Evolutionary conservation across 495 filamentous ascomycete genomes (phyloP).

Genomic region (Xylaria nigripes): DNA sequence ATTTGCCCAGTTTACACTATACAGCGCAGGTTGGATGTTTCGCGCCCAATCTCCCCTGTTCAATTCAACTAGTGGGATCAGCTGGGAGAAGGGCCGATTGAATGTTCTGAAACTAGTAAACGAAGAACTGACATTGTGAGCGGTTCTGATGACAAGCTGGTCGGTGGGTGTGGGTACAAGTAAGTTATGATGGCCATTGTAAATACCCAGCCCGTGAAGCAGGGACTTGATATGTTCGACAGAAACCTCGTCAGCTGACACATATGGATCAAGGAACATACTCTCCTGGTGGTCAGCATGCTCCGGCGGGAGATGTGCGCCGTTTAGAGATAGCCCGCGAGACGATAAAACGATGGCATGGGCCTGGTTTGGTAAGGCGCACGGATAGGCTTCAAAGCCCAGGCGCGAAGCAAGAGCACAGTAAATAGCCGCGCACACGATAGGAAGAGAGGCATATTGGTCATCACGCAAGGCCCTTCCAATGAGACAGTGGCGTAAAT

Average conservation of each 20-base stretch:
- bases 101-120: conserved; percentile 31
- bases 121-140: conserved; percentile 64
- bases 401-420: conserved; percentile 43
- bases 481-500: conserved; percentile 77
- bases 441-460: conserved; percentile 63
- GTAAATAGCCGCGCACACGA: conserved; percentile 60
- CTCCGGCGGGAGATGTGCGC: conserved; percentile 21
- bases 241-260: conserved; percentile 57
- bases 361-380: conserved; percentile 72
- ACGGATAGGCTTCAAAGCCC: conserved; percentile 62
- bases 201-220: conserved; percentile 55
- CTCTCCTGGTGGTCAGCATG: conserved; percentile 31
- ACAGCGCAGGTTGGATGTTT: conserved; percentile 62
- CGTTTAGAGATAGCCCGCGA: conserved; percentile 55
- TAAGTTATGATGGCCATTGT: conserved; percentile 45
- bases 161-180: conserved; percentile 51
- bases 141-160: conserved; percentile 65
- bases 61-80: conserved; percentile 28
- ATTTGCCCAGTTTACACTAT: conserved; percentile 68
- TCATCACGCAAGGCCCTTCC: conserved; percentile 63
- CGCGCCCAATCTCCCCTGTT: conserved; percentile 30
- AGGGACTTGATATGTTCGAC: conserved; percentile 49
- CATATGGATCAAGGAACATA: conserved; percentile 83
- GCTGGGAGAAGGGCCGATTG: conserved; percentile 22
- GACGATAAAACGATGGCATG: conserved; percentile 61